Evolutionary conservation across 1,284 basidiomycete genomes (phyloP), one percentile per base, ranked within the genome.

Genomic region (Cryptococcus sp.): DNA sequence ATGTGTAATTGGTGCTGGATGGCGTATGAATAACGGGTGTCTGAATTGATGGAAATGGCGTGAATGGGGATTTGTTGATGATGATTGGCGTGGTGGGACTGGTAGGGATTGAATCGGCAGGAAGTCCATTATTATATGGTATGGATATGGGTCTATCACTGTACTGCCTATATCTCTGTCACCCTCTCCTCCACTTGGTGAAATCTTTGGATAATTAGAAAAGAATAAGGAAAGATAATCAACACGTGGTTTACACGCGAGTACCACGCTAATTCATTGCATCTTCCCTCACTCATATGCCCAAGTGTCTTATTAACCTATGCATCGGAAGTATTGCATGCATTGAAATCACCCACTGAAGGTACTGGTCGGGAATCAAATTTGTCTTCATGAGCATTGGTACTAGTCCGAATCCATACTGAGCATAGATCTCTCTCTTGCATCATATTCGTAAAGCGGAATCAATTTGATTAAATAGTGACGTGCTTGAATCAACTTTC

Each of bases 1-100:
- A 31, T 88, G 87, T 48, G 91, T 94, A 62, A 97, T 85, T 13
- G 91, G 90, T 0, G 91, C 89, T 69, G 92, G 92, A 77, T 94
- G 90, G 76, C 94, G 94, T 75, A 97, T 83, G 74, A 76, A 76
- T 2, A 76, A 57, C 3, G 74, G 74, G 54, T 76, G 73, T 11
- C 70, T 64, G 59, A 76, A 76, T 3, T 69, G 69, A 60, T 76
- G 74, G 47, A 74, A 76, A 53, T 73, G 72, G 2, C 72, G 62
- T 19, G 72, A 74, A 53, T 76, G 74, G 2, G 73, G 70, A 52
- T 67, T 74, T n/a, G 60, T 54, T 4, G 66, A 60, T 16, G 70
- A 70, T 19, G 64, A 55, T 32, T 63, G 62, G 18, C 70, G 64
- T 19, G 71, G 72, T 11, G 72, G 63, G n/a, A 63, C 45, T 7